Percentiles rank a stretch among this genome's conserved stretches.
These are phyloP conservation scores for Carex sylvatica DNA, from an alignment of 202 grass and related monocot species.

Conservation along the genomic window DNA sequence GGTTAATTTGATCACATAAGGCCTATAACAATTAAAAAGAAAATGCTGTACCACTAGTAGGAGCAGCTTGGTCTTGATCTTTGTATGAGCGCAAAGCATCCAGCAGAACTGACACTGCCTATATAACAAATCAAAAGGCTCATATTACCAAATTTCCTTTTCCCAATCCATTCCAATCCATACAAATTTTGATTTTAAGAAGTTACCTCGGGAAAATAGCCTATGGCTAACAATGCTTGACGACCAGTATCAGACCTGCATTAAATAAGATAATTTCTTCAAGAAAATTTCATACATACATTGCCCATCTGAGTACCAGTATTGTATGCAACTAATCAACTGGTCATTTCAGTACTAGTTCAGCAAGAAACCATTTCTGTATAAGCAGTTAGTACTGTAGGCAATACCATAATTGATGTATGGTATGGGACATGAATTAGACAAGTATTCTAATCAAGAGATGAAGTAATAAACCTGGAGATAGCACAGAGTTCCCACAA, in stretches of 20 bases:
- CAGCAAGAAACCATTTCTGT: background rate
- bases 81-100: slow-evolving; percentile 73
- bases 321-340: background rate
- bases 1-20: background rate
- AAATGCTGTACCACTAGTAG: slow-evolving; percentile 45
- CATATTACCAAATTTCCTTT: slow-evolving; percentile 16
- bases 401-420: background rate
- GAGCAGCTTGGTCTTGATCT: slow-evolving; percentile 59
- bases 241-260: slow-evolving; percentile 89
- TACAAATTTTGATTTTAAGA: slow-evolving; percentile 23
- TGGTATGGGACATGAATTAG: background rate
- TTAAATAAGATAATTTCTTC: background rate
- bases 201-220: slow-evolving; percentile 80
- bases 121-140: slow-evolving; percentile 24
- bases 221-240: slow-evolving; percentile 78
- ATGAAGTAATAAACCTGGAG: slow-evolving; percentile 56
- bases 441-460: background rate
- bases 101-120: slow-evolving; percentile 87
- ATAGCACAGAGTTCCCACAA: slow-evolving; percentile 97
- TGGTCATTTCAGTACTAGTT: background rate
- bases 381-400: background rate
- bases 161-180: background rate
- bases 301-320: background rate
- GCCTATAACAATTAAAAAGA: background rate
- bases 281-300: slow-evolving; percentile 6